phyloP scores from a whole-genome alignment of 1,139 yeast genomes.

The Suhomyces chickasaworum region DNA sequence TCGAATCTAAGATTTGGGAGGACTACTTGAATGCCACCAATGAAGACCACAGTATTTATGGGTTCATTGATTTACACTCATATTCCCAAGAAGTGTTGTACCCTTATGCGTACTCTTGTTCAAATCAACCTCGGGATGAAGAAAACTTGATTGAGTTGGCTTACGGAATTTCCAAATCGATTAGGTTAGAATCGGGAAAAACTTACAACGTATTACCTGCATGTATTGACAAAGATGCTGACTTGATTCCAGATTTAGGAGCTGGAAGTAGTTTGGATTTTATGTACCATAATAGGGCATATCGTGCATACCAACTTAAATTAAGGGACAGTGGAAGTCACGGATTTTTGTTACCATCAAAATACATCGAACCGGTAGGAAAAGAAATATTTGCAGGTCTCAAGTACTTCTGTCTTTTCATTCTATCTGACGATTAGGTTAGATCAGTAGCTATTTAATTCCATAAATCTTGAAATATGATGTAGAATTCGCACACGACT shows the following conservation, averaged over 20 bases:
- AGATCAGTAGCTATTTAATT: not conserved
- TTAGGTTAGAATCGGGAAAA: conserved; percentile 63
- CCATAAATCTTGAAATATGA: not conserved
- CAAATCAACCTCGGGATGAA: conserved; percentile 70
- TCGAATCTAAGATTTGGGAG: conserved; percentile 68
- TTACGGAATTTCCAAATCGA: conserved; percentile 75
- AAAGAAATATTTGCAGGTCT: conserved; percentile 70
- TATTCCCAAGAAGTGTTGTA: conserved; percentile 81
- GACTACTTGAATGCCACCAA: conserved; percentile 63
- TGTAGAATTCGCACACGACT: conserved; percentile 2
- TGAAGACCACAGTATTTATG: conserved; percentile 62
- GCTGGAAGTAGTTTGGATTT: conserved; percentile 82
- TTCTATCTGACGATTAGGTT: conserved; percentile 41
- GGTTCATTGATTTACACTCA: conserved; percentile 81
- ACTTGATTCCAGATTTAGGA: conserved; percentile 70
- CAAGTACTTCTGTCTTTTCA: conserved; percentile 68
- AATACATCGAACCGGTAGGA: conserved; percentile 75
- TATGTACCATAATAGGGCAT: conserved; percentile 80
- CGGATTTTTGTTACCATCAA: conserved; percentile 78
- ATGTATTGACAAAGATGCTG: conserved; percentile 73
- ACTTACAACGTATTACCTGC: conserved; percentile 72
- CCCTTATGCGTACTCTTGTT: conserved; percentile 82
- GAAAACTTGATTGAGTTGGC: conserved; percentile 81
- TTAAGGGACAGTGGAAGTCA: conserved; percentile 81
- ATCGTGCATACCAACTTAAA: conserved; percentile 83